Conservation (phyloP, 2,329 filamentous ascomycete genomes). For the Coniella lustricola region DNA sequence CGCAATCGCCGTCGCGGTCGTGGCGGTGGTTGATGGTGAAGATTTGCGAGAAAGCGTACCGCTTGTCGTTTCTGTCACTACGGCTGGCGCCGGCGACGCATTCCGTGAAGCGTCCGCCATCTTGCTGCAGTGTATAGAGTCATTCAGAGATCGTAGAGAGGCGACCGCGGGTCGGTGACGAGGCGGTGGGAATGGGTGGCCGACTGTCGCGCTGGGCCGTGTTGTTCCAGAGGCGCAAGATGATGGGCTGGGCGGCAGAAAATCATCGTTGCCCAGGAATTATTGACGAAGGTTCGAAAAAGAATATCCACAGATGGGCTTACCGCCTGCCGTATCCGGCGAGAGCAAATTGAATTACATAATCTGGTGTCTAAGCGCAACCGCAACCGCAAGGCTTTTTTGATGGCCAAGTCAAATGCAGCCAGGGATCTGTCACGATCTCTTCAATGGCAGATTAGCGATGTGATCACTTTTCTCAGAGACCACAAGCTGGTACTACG, state of each 20-base stretch:
- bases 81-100: constrained; percentile 17
- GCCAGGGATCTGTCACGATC: too few species aligned
- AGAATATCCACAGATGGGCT: neutral
- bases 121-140: constrained; percentile 10
- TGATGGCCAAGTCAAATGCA: too few species aligned
- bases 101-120: constrained; percentile 16
- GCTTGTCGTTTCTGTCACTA: constrained; percentile 14
- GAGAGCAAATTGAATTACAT: neutral
- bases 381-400: too few species aligned
- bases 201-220: neutral
- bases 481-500: too few species aligned
- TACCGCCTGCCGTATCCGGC: neutral
- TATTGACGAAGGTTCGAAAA: neutral
- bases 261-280: constrained; percentile 1
- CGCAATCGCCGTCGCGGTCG: neutral
- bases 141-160: constrained; percentile 8
- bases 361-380: neutral
- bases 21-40: neutral
- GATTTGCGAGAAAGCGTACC: constrained; percentile 8
- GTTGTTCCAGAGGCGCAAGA: neutral
- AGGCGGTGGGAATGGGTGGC: neutral
- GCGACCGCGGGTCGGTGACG: neutral
- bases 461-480: too few species aligned
- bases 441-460: too few species aligned
- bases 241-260: constrained; percentile 3